Percentiles rank a stretch among this genome's conserved stretches.
phyloP scores from a whole-genome alignment of 441 rosid species.

The Arabidopsis hybrid region DNA sequence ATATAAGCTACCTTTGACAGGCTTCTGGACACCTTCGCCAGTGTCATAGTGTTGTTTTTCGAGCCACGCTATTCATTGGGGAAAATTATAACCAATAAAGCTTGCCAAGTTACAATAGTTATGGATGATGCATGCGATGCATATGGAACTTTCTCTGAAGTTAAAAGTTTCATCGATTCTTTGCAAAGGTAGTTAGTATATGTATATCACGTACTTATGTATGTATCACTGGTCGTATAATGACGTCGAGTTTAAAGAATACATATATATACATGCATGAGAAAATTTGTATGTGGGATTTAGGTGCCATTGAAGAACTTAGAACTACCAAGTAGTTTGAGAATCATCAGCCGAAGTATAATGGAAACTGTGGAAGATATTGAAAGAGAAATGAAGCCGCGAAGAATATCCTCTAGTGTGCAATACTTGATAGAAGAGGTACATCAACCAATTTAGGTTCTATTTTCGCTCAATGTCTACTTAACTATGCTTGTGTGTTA shows the following conservation, averaged over 20 bases:
- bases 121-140: conserved; percentile 54
- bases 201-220: no score
- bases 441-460: no score
- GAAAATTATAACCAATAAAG: conserved; percentile 33
- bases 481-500: no score
- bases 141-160: conserved; percentile 47
- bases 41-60: conserved; percentile 26
- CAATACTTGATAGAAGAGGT: no score
- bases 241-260: neutral
- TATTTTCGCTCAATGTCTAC: no score
- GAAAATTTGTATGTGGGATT: neutral
- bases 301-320: no score
- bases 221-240: neutral
- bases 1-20: conserved; percentile 38
- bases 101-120: conserved; percentile 13
- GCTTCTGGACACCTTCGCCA: conserved; percentile 39
- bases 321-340: no score
- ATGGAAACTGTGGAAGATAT: no score
- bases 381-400: no score
- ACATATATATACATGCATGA: neutral
- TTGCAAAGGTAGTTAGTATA: conserved; percentile 36
- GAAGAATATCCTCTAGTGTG: no score
- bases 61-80: conserved; percentile 44
- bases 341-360: no score
- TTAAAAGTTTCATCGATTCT: conserved; percentile 35